Base-by-base conservation (phyloP, 2,329 filamentous ascomycete genomes). In the Epichloe festucae region DNA sequence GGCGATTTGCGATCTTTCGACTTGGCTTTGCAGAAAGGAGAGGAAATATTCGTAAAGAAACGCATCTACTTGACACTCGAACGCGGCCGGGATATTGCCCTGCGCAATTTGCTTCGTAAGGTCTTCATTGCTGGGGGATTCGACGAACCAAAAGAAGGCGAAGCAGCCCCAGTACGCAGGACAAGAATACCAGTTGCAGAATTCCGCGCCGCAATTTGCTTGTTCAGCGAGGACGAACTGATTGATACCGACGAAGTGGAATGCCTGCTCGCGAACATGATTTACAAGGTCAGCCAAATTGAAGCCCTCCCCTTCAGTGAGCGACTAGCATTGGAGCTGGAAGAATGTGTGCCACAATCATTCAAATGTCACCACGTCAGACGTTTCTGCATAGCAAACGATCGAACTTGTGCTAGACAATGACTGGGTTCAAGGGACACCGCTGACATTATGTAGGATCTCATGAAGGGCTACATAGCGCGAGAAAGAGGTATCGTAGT, bases 381-480 rank as follows among this genome's bases (percentile, higher is more conserved):
- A 34, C n/a, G 3, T 17, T 23, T 48, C 12, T 19, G 48, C 14
- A 15, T 17, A 15, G n/a, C 15, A 17, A 36, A 15, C 11, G 3
- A 34, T n/a, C 17, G 19, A 36, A 21, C 35, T 27, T 50, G n/a
- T 34, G n/a, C 8, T n/a, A 8, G 5, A 21, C 19, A 41, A 7
- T 21, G 38, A 40, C 19, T 39, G 5, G 15, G 34, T 17, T 10
- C 31, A 15, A 38, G 11, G 14, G 31, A 46, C 60, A 66, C 65
- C n/a, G 19, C 40, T 68, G 55, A 52, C 21, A 53, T 27, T 47
- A 42, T 45, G 27, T 54, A 95, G 89, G 87, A 86, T 53, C 75
- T 93, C 23, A 95, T 98, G 87, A 98, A 97, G 70, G 93, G 94
- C 41, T 98, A 98, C 69, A 98, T 98, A 59, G 85, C 91, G 35